Conservation (phyloP, 1,139 yeast genomes). For the Taphrina pruni region DNA sequence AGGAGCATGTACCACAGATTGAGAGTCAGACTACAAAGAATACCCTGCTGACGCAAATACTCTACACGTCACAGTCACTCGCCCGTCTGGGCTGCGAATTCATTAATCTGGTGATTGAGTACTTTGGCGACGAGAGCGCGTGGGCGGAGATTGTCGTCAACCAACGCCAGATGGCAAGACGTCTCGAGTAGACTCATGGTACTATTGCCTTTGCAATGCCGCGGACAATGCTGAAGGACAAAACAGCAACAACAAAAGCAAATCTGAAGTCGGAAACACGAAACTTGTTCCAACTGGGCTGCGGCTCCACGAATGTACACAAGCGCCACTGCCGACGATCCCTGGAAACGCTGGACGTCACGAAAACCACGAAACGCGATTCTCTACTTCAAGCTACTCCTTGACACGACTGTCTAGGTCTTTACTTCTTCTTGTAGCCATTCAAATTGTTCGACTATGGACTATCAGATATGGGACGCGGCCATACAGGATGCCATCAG, state of each 20-base stretch:
- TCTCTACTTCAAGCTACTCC: no score
- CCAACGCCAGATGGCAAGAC: conserved; percentile 34
- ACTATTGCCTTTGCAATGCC: no score
- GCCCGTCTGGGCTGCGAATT: conserved; percentile 74
- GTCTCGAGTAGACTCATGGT: conserved; percentile 3
- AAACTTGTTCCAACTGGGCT: background rate
- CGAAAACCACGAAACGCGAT: background rate
- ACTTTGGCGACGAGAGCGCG: conserved; percentile 46
- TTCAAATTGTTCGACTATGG: no score
- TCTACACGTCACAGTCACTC: conserved; percentile 77
- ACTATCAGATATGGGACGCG: conserved; percentile 30
- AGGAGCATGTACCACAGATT: conserved; percentile 54
- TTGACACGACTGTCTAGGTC: no score
- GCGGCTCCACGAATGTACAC: background rate
- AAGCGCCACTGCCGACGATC: conserved; percentile 2
- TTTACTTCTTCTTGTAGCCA: background rate
- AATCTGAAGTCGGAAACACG: no score
- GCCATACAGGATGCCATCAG: conserved; percentile 28
- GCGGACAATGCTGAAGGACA: no score
- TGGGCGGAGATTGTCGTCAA: conserved; percentile 25
- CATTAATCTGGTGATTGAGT: conserved; percentile 51
- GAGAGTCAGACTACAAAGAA: conserved; percentile 59
- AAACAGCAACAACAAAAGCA: no score
- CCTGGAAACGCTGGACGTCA: conserved; percentile 1
- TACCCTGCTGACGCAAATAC: conserved; percentile 71